Evolutionary conservation across 768 basidiomycete species (phyloP).

Genomic region (Daedaleopsis sinensis): DNA sequence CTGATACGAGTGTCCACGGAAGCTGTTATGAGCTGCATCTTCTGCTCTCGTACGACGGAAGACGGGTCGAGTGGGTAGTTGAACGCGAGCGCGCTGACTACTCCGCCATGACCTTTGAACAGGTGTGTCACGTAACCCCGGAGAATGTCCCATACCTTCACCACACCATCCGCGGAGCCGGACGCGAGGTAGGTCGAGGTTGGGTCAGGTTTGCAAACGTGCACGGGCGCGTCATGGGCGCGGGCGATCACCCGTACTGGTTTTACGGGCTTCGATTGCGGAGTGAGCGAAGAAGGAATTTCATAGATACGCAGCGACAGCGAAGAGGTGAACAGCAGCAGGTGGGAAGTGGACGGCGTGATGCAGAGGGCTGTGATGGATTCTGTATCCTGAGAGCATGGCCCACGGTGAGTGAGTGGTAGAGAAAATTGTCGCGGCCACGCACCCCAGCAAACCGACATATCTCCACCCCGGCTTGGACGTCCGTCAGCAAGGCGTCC

Average conservation of each 20-base stretch:
- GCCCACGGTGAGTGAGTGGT: neutral
- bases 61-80: slow-evolving; percentile 72
- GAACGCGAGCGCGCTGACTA: slow-evolving; percentile 89
- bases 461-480: slow-evolving; percentile 71
- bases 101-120: slow-evolving; percentile 97
- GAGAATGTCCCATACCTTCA: slow-evolving; percentile 94
- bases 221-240: slow-evolving; percentile 93
- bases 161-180: slow-evolving; percentile 93
- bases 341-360: slow-evolving; percentile 71
- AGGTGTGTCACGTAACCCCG: slow-evolving; percentile 92
- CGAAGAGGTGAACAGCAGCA: slow-evolving; percentile 81
- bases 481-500: slow-evolving; percentile 80
- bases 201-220: slow-evolving; percentile 83
- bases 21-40: slow-evolving; percentile 85
- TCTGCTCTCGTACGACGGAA: slow-evolving; percentile 43
- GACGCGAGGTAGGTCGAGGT: slow-evolving; percentile 92
- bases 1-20: slow-evolving; percentile 91
- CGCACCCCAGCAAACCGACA: slow-evolving; percentile 85
- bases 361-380: slow-evolving; percentile 83
- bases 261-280: slow-evolving; percentile 53
- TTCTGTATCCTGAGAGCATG: slow-evolving; percentile 70
- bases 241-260: slow-evolving; percentile 77
- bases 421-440: slow-evolving; percentile 20
- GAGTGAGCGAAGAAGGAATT: slow-evolving; percentile 54
- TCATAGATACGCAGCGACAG: slow-evolving; percentile 84